Percentiles rank a stretch among this genome's conserved stretches.
Evolutionary conservation across 73 alveolate species (phyloP).

Genomic region (Paramecium pentaurelia): DNA sequence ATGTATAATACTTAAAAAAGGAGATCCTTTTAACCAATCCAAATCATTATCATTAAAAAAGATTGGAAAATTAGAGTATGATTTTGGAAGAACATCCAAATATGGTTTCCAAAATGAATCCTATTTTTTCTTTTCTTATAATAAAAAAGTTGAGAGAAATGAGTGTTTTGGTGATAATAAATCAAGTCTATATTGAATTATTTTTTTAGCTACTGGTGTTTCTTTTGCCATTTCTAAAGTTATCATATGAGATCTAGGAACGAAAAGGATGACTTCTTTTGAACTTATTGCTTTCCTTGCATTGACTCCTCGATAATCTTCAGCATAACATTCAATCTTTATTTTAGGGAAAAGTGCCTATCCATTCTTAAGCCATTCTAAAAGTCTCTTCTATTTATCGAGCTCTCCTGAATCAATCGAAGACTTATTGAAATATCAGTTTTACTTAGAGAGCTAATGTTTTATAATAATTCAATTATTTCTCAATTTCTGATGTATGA

Average conservation of each 20-base stretch:
- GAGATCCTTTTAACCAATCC: slow-evolving; percentile 89
- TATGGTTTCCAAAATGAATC: slow-evolving; percentile 83
- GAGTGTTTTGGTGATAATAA: slow-evolving; percentile 96
- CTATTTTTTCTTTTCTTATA: slow-evolving; percentile 79
- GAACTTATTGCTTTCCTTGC: slow-evolving; percentile 73
- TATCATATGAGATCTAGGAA: slow-evolving; percentile 89
- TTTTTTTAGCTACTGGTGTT: slow-evolving; percentile 84
- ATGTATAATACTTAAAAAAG: slow-evolving; percentile 73
- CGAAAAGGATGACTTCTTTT: slow-evolving; percentile 80
- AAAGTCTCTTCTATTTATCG: slow-evolving; percentile 59
- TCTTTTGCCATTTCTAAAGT: slow-evolving; percentile 93
- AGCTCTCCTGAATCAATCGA: slow-evolving; percentile 65
- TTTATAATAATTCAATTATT: background rate
- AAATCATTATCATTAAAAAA: slow-evolving; percentile 90
- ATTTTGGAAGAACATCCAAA: slow-evolving; percentile 89
- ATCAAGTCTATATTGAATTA: slow-evolving; percentile 79
- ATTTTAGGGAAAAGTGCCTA: slow-evolving; percentile 74
- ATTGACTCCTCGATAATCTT: slow-evolving; percentile 92
- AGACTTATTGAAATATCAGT: background rate
- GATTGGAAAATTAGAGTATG: slow-evolving; percentile 85
- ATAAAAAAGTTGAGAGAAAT: slow-evolving; percentile 84
- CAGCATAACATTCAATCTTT: slow-evolving; percentile 79
- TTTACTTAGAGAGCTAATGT: background rate
- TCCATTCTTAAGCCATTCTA: slow-evolving; percentile 77
- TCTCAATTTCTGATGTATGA: background rate